These are phyloP conservation scores for Excoecaria agallocha DNA, from an alignment of 345 rosid species.

Conservation along the genomic window DNA sequence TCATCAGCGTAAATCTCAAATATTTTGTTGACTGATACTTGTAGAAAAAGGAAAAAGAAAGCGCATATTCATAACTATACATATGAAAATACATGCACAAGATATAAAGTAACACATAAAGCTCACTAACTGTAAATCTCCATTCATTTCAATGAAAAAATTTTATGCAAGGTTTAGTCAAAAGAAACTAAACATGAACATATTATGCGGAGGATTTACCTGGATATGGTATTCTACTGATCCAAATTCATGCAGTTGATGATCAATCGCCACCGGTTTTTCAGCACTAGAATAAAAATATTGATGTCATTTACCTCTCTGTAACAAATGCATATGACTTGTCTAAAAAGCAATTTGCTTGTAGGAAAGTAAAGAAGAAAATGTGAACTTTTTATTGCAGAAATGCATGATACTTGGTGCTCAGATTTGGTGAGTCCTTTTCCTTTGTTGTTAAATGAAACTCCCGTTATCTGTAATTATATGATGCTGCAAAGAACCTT, in stretches of 20 bases:
- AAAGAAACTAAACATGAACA: background rate
- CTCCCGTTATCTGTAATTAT: background rate
- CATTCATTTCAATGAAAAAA: background rate
- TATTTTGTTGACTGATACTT: background rate
- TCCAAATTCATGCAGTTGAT: conserved; percentile 70
- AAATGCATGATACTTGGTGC: background rate
- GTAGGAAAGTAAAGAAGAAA: background rate
- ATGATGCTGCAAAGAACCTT: background rate
- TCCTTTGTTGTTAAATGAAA: background rate
- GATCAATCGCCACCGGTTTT: conserved; percentile 65
- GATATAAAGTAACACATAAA: background rate
- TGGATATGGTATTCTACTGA: conserved; percentile 72
- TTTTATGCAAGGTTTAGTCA: background rate
- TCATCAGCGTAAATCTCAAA: conserved; percentile 1
- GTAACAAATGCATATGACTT: background rate
- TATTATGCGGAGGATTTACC: conserved; percentile 35
- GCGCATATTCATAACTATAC: background rate
- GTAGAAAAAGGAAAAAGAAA: background rate
- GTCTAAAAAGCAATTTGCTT: background rate
- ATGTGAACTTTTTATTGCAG: background rate
- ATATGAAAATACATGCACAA: background rate
- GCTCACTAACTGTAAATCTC: background rate
- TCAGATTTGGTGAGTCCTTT: background rate
- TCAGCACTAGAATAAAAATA: conserved; percentile 45
- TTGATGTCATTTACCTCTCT: background rate